Conservation (phyloP, 2,329 filamentous ascomycete genomes). For the Microsporum audouinii region DNA sequence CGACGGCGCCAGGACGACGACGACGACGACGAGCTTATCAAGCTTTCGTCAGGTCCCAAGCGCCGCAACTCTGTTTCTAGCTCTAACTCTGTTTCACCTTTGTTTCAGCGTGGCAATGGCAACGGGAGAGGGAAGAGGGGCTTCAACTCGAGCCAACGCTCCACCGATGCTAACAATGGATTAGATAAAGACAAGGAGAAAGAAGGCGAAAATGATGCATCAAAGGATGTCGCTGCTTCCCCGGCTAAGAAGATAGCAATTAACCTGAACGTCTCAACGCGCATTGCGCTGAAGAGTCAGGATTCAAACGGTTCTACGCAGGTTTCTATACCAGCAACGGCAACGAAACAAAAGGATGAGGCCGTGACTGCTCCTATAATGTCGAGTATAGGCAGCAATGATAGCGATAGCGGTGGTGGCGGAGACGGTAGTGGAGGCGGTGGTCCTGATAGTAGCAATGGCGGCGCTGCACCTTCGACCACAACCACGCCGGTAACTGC, state of each 20-base stretch:
- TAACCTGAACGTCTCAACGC: constrained; percentile 23
- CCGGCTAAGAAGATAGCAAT: constrained; percentile 31
- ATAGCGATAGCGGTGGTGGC: neutral
- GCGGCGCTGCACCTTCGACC: neutral
- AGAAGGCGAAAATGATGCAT: constrained; percentile 9
- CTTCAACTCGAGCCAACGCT: neutral
- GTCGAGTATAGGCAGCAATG: neutral
- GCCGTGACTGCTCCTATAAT: neutral
- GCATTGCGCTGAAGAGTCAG: constrained; percentile 8
- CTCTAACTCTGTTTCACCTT: constrained; percentile 16
- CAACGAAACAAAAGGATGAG: neutral
- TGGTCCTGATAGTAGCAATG: neutral
- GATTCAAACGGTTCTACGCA: neutral
- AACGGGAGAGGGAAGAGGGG: neutral
- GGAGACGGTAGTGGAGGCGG: neutral
- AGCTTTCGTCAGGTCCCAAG: constrained; percentile 50
- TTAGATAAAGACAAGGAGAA: constrained; percentile 13
- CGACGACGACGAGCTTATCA: constrained; percentile 83
- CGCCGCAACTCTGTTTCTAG: constrained; percentile 32
- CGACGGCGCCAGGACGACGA: constrained; percentile 76
- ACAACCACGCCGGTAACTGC: neutral
- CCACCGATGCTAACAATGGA: constrained; percentile 8
- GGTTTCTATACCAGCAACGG: neutral
- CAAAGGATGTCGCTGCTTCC: constrained; percentile 12
- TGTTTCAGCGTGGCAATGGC: constrained; percentile 1